phyloP scores from a whole-genome alignment of 2,329 filamentous ascomycete species.

The Ophiostoma fasciatum region DNA sequence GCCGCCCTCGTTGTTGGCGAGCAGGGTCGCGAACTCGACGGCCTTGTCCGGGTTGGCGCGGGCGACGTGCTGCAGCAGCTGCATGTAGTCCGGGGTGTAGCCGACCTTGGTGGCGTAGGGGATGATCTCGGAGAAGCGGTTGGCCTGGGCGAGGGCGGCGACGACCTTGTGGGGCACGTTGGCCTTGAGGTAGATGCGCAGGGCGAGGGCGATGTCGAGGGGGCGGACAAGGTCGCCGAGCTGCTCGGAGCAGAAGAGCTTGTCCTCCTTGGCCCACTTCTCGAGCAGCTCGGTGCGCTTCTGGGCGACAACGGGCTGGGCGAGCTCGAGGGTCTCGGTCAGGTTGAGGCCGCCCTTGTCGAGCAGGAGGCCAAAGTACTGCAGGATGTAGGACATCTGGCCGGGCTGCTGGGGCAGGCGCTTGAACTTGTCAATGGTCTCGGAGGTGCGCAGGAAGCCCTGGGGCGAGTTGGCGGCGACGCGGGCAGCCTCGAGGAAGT shows the following conservation, averaged over 20 bases:
- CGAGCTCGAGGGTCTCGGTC: constrained; percentile 87
- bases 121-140: constrained; percentile 93
- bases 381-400: constrained; percentile 84
- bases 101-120: constrained; percentile 73
- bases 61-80: constrained; percentile 82
- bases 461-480: constrained; percentile 92
- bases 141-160: constrained; percentile 84
- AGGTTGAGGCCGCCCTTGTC: constrained; percentile 90
- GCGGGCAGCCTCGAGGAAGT: constrained; percentile 82
- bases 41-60: constrained; percentile 86
- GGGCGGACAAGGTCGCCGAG: constrained; percentile 85
- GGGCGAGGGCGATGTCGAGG: constrained; percentile 76
- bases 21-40: constrained; percentile 80
- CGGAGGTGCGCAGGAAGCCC: constrained; percentile 83
- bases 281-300: constrained; percentile 91
- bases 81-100: constrained; percentile 92
- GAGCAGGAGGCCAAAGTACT: constrained; percentile 94
- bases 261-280: constrained; percentile 95
- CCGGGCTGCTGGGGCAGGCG: constrained; percentile 63
- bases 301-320: constrained; percentile 81
- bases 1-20: constrained; percentile 79
- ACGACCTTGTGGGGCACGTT: constrained; percentile 89
- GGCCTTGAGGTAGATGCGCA: constrained; percentile 81
- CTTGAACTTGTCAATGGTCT: constrained; percentile 96
- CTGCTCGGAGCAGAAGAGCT: constrained; percentile 91